Percentiles rank a stretch among this genome's conserved stretches.
These are phyloP conservation scores for Papiliotrema fonsecae DNA, from an alignment of 1,284 basidiomycete species.

Conservation along the genomic window DNA sequence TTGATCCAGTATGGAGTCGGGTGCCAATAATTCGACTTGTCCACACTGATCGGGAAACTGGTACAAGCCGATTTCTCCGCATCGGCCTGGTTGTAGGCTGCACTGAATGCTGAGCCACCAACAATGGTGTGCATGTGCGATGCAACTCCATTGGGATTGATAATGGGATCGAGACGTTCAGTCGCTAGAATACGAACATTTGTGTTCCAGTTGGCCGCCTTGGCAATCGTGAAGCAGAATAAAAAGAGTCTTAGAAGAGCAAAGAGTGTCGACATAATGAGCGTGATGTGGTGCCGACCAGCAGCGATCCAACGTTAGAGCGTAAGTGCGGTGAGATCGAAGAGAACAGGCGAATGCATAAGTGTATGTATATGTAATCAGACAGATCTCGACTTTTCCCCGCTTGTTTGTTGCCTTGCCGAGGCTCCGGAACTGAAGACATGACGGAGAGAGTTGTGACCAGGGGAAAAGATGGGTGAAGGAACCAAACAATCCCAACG, in stretches of 20 bases:
- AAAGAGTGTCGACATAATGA: background rate
- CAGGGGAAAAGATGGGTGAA: too few relatives aligned
- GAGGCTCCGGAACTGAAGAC: too few relatives aligned
- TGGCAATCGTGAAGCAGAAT: background rate
- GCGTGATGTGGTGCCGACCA: background rate
- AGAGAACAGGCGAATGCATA: too few relatives aligned
- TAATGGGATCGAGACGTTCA: slow-evolving; percentile 21
- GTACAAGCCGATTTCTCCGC: slow-evolving; percentile 19
- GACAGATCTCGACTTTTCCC: too few relatives aligned
- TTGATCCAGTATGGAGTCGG: slow-evolving; percentile 20
- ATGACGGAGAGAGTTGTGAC: too few relatives aligned
- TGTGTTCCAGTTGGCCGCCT: slow-evolving; percentile 3
- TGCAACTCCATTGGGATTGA: slow-evolving; percentile 16
- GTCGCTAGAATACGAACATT: slow-evolving; percentile 8
- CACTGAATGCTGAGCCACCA: slow-evolving; percentile 27
- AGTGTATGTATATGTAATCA: too few relatives aligned
- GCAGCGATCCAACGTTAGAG: background rate
- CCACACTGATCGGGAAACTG: slow-evolving; percentile 20
- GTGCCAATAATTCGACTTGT: slow-evolving; percentile 37
- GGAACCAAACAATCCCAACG: too few relatives aligned
- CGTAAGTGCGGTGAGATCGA: too few relatives aligned
- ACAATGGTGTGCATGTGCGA: slow-evolving; percentile 20
- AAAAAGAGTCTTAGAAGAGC: background rate
- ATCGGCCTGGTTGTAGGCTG: slow-evolving; percentile 26
- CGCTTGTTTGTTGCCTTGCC: too few relatives aligned